Percentiles rank a stretch among this genome's conserved stretches.
Conservation (phyloP, 148 eudicot genomes). For the Silene latifolia region DNA sequence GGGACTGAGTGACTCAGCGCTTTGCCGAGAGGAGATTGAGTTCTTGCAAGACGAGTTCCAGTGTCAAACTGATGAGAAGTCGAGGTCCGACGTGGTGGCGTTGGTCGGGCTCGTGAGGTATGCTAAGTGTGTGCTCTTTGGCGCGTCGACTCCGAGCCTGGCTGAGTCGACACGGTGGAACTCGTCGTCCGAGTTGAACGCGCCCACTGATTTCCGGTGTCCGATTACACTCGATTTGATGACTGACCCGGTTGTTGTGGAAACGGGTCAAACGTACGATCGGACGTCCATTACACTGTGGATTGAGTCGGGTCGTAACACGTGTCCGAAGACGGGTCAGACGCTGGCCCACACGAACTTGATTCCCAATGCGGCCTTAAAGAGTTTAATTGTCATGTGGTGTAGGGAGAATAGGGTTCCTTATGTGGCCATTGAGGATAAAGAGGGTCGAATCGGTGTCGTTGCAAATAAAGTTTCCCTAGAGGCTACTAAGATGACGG, state of each 20-base stretch:
- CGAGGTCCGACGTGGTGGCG: conserved; percentile 49
- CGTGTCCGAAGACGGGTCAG: conserved; percentile 91
- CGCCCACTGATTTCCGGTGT: conserved; percentile 57
- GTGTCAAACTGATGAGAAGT: conserved; percentile 61
- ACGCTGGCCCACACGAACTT: conserved; percentile 49
- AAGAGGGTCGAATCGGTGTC: conserved; percentile 32
- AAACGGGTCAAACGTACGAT: conserved; percentile 92
- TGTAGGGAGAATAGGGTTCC: conserved; percentile 79
- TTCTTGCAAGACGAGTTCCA: conserved; percentile 69
- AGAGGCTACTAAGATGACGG: conserved; percentile 88
- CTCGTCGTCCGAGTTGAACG: conserved; percentile 39
- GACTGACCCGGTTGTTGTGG: conserved; percentile 80
- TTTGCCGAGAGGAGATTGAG: conserved; percentile 70
- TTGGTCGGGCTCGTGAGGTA: conserved; percentile 79
- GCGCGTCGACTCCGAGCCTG: conserved; percentile 41
- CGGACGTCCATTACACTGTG: conserved; percentile 58
- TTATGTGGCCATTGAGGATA: conserved; percentile 39
- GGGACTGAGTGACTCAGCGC: conserved; percentile 57
- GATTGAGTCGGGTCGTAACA: conserved; percentile 80
- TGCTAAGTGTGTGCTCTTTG: conserved; percentile 75
- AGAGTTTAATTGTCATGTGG: conserved; percentile 75
- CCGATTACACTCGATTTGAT: conserved; percentile 45
- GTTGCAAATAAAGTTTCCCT: conserved; percentile 52
- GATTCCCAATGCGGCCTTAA: conserved; percentile 64
- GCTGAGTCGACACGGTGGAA: conserved; percentile 29